Conservation (phyloP, 805 yeast species). For the Candida germanica region DNA sequence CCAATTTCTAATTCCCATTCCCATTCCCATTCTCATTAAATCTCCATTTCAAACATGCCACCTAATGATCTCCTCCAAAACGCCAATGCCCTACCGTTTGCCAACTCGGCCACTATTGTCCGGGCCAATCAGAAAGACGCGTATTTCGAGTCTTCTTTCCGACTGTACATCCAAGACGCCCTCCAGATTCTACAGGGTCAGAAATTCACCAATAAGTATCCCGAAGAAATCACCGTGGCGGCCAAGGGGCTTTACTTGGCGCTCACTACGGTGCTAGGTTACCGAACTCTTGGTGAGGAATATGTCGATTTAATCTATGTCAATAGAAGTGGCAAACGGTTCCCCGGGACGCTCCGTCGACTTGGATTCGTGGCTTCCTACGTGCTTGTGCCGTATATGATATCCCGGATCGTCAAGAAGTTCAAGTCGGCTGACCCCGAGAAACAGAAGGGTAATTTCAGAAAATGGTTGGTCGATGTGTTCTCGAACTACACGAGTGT, state of each 20-base stretch:
- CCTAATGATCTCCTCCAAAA: constrained; percentile 2
- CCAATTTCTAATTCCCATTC: too few species aligned
- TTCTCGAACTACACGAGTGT: constrained; percentile 43
- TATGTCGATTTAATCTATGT: constrained; percentile 80
- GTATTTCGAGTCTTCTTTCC: constrained; percentile 58
- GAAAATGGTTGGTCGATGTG: constrained; percentile 17
- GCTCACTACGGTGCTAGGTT: constrained; percentile 71
- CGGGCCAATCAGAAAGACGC: constrained; percentile 89
- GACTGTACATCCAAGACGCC: constrained; percentile 54
- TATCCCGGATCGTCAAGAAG: constrained; percentile 30
- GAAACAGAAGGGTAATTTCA: constrained; percentile 2
- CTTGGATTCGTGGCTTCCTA: constrained; percentile 59
- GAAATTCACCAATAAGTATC: constrained; percentile 59
- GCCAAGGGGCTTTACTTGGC: constrained; percentile 64
- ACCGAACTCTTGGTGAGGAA: constrained; percentile 90
- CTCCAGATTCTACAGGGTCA: constrained; percentile 57
- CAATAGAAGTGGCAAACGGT: constrained; percentile 44
- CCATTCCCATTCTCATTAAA: background rate
- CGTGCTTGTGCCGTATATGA: constrained; percentile 59
- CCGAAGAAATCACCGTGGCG: constrained; percentile 56
- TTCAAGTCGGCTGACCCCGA: constrained; percentile 15
- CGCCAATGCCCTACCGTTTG: constrained; percentile 50
- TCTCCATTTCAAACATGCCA: background rate
- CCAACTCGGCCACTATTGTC: constrained; percentile 85
- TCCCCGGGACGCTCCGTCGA: constrained; percentile 47